Conservation (phyloP, 306 rosid genomes). For the Hippophae tibetana region DNA sequence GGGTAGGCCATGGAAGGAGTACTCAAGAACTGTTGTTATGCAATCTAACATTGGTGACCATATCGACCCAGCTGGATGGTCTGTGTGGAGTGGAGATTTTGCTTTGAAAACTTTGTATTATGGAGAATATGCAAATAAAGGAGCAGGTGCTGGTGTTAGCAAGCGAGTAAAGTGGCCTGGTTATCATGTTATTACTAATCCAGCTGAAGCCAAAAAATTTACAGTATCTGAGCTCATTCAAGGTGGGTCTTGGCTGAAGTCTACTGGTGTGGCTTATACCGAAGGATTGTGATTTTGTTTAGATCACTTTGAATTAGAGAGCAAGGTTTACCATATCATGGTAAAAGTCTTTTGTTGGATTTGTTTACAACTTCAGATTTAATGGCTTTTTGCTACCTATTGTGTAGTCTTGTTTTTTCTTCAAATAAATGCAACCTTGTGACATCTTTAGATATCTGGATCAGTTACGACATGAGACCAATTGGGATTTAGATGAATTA, state of each 20-base stretch:
- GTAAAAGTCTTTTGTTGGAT: no score
- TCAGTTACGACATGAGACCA: no score
- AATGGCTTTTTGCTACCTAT: no score
- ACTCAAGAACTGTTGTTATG: conserved; percentile 53
- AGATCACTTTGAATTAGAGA: no score
- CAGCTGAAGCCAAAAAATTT: conserved; percentile 37
- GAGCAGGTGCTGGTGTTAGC: conserved; percentile 50
- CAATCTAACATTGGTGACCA: conserved; percentile 36
- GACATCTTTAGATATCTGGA: no score
- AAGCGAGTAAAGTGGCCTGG: conserved; percentile 67
- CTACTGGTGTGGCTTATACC: conserved; percentile 39
- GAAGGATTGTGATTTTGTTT: conserved; percentile 35
- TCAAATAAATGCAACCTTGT: no score
- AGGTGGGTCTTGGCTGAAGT: conserved; percentile 52
- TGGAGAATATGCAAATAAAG: conserved; percentile 53
- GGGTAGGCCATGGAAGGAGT: conserved; percentile 72
- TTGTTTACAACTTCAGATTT: no score
- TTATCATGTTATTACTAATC: conserved; percentile 33
- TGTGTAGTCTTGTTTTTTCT: no score
- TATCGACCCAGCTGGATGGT: conserved; percentile 59
- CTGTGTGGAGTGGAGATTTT: conserved; percentile 36
- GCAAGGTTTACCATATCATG: no score
- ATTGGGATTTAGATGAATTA: no score
- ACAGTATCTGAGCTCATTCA: conserved; percentile 54
- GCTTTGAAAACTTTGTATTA: conserved; percentile 45